These are phyloP conservation scores for Ustilago vetiveriae DNA, from an alignment of 1,284 basidiomycete species.

Conservation along the genomic window DNA sequence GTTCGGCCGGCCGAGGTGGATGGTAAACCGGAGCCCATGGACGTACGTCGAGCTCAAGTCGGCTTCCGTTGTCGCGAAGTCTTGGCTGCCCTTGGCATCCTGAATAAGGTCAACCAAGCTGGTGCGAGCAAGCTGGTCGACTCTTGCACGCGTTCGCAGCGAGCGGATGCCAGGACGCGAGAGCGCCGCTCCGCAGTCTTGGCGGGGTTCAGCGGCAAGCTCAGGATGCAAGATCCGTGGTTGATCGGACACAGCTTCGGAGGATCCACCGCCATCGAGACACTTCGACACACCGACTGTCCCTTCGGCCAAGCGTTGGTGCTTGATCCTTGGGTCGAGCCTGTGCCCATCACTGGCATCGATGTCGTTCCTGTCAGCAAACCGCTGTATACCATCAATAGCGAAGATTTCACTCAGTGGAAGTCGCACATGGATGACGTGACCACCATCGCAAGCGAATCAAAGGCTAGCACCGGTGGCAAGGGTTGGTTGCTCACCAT, in stretches of 20 bases:
- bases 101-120: constrained; percentile 36
- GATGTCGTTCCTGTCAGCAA: constrained; percentile 32
- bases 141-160: constrained; percentile 25
- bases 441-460: constrained; percentile 31
- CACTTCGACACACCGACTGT: constrained; percentile 28
- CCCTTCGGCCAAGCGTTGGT: constrained; percentile 45
- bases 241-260: constrained; percentile 58
- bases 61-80: constrained; percentile 52
- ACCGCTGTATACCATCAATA: constrained; percentile 60
- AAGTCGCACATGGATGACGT: constrained; percentile 52
- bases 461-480: constrained; percentile 22
- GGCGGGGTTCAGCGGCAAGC: constrained; percentile 30
- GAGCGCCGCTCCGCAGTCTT: constrained; percentile 13
- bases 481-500: constrained; percentile 52
- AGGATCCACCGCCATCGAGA: constrained; percentile 47
- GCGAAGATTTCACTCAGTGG: constrained; percentile 58
- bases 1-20: constrained; percentile 42
- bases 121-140: constrained; percentile 19
- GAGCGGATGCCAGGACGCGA: constrained; percentile 19
- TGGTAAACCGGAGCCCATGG: constrained; percentile 32
- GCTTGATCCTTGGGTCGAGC: constrained; percentile 56
- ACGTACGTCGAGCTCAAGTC: constrained; percentile 45
- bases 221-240: constrained; percentile 42
- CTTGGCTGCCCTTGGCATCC: constrained; percentile 38
- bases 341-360: constrained; percentile 25